Conservation (phyloP, 2,329 filamentous ascomycete genomes). For the Epichloe typhina region DNA sequence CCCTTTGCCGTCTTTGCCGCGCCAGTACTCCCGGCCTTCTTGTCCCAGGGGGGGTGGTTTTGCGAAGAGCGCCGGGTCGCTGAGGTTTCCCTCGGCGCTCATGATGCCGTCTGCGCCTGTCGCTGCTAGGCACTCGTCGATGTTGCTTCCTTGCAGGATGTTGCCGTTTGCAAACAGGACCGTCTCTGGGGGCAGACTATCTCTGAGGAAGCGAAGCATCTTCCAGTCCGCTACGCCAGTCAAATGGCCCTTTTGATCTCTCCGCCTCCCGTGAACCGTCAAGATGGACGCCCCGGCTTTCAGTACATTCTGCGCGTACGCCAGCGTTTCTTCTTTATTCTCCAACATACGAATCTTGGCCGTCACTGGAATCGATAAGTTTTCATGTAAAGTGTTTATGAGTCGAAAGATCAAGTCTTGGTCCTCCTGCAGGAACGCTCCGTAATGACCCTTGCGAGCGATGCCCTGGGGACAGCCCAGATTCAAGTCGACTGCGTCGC, state of each 20-base stretch:
- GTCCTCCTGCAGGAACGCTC: conserved; percentile 89
- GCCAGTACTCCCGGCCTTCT: conserved; percentile 75
- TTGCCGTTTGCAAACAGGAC: conserved; percentile 98
- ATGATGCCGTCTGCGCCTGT: conserved; percentile 90
- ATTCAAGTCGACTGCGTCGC: conserved; percentile 92
- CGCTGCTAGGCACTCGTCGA: conserved; percentile 62
- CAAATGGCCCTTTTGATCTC: conserved; percentile 92
- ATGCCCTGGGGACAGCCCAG: conserved; percentile 95
- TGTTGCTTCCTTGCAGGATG: conserved; percentile 66
- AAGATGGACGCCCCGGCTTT: conserved; percentile 83
- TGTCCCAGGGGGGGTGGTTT: conserved; percentile 47
- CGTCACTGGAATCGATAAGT: conserved; percentile 73
- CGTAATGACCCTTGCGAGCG: conserved; percentile 79
- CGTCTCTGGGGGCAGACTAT: conserved; percentile 71
- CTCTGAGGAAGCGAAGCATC: conserved; percentile 69
- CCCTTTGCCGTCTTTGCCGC: conserved; percentile 61
- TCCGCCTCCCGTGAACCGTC: conserved; percentile 75
- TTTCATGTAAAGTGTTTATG: conserved; percentile 67
- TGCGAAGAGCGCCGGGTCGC: conserved; percentile 80
- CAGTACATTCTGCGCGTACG: conserved; percentile 79
- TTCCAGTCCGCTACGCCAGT: conserved; percentile 89
- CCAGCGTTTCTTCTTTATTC: conserved; percentile 71
- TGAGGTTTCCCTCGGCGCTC: conserved; percentile 90
- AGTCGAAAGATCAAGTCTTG: conserved; percentile 71
- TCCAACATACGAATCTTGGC: conserved; percentile 91